Base-by-base conservation (phyloP, 306 rosid species). In the Begonia masoniana region DNA sequence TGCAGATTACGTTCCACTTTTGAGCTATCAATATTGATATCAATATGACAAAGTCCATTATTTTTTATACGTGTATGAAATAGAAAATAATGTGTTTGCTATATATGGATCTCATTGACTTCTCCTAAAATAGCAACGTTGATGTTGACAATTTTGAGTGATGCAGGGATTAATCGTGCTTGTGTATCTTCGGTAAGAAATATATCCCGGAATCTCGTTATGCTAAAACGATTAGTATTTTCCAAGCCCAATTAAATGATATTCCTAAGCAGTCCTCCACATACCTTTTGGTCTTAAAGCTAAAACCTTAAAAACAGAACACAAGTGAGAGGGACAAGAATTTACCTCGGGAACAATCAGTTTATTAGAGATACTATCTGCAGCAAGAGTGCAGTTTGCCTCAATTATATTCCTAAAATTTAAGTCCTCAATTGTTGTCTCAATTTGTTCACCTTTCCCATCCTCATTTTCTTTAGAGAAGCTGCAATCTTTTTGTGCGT, bases 281-380 rank as follows among this genome's bases (percentile, higher is more conserved):
- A 31, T 31, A 31, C 39, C 39, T 31, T 31, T 31, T 31, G 39
- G 9, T 31, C 39, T 31, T 31, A 31, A 5, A 31, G 39, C 39
- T 31, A 31, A 31, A 31, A 7, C 9, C 39, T 51, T 41, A 49
- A 41, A 65, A 15, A 26, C 12, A 12, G 16, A 36, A 19, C 54
- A 15, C 39, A n/a, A 12, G 49, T n/a, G 12, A 52, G 55, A 59
- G 57, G 41, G 53, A 54, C 43, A 35, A 65, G 2, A 52, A 41
- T 55, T 54, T 79, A 79, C 82, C 82, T 14, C 56, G 23, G 63
- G 68, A 57, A 56, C 50, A 46, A 43, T 56, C 12, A 64, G 47
- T 62, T 43, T 71, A 52, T 60, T 62, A 41, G 54, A 59, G 57
- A 57, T 59, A 59, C 62, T 55, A 66, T 74, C 82, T 59, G 65